Evolutionary conservation across 2,329 filamentous ascomycete species (phyloP).

Genomic region (Spiromastix sp.): DNA sequence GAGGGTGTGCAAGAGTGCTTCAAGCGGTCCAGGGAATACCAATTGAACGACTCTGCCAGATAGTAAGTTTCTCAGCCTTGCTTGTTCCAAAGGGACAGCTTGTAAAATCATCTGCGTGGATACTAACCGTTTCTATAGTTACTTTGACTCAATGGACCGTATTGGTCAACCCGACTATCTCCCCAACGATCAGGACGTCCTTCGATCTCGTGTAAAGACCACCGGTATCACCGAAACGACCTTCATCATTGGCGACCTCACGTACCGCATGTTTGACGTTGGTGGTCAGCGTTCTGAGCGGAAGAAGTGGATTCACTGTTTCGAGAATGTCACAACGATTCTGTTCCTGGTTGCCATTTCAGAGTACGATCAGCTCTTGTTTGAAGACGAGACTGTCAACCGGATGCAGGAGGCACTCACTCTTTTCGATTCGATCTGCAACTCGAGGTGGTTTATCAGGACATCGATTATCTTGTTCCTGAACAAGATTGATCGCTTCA

Average conservation of each 20-base stretch:
- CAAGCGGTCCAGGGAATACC: slow-evolving; percentile 90
- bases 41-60: slow-evolving; percentile 91
- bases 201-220: slow-evolving; percentile 93
- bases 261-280: slow-evolving; percentile 95
- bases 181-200: slow-evolving; percentile 88
- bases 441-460: slow-evolving; percentile 63
- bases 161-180: slow-evolving; percentile 88
- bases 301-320: slow-evolving; percentile 99
- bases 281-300: slow-evolving; percentile 91
- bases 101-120: not conserved
- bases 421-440: slow-evolving; percentile 63
- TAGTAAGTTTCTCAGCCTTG: slow-evolving; percentile 53
- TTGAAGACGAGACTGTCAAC: slow-evolving; percentile 89
- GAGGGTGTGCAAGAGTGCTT: slow-evolving; percentile 89
- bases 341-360: slow-evolving; percentile 95
- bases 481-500: slow-evolving; percentile 67
- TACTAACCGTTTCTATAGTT: slow-evolving; percentile 48
- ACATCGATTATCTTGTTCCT: slow-evolving; percentile 64
- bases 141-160: slow-evolving; percentile 89
- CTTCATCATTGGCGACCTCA: slow-evolving; percentile 88
- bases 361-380: slow-evolving; percentile 91
- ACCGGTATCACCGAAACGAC: slow-evolving; percentile 96
- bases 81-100: not conserved
- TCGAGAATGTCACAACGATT: slow-evolving; percentile 94
- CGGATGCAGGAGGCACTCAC: slow-evolving; percentile 64